These are phyloP conservation scores for Peronospora tabacina DNA, from an alignment of 352 stramenopile genomes.

Conservation along the genomic window DNA sequence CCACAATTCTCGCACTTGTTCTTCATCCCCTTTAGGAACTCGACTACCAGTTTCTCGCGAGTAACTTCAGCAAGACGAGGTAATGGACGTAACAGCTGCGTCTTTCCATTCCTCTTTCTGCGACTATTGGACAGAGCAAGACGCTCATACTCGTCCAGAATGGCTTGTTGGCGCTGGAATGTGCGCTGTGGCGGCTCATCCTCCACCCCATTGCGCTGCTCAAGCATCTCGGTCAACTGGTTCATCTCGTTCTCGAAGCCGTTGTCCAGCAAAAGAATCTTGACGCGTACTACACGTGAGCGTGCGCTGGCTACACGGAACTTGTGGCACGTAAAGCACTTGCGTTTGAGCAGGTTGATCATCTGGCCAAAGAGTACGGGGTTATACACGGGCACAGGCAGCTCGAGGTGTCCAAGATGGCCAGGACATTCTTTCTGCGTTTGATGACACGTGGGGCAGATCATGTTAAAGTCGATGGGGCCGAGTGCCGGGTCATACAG, in stretches of 20 bases:
- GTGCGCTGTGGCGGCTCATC: slow-evolving; percentile 65
- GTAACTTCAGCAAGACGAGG: slow-evolving; percentile 61
- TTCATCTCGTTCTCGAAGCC: slow-evolving; percentile 79
- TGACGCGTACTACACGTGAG: slow-evolving; percentile 80
- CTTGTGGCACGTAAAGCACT: slow-evolving; percentile 98
- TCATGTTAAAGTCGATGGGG: slow-evolving; percentile 84
- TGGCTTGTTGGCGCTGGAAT: slow-evolving; percentile 74
- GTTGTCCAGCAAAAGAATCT: slow-evolving; percentile 89
- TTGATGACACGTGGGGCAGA: slow-evolving; percentile 95
- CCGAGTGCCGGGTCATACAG: slow-evolving; percentile 96
- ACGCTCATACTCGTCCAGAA: slow-evolving; percentile 86
- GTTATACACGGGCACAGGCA: slow-evolving; percentile 97
- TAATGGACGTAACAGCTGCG: slow-evolving; percentile 34
- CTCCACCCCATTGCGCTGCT: slow-evolving; percentile 83
- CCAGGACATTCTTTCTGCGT: slow-evolving; percentile 94
- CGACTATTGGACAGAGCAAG: slow-evolving; percentile 55
- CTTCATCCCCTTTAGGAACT: slow-evolving; percentile 90
- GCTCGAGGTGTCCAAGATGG: slow-evolving; percentile 98
- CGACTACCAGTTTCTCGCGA: slow-evolving; percentile 68
- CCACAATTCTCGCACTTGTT: slow-evolving; percentile 96
- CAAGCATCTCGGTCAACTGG: slow-evolving; percentile 67
- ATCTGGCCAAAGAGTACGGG: slow-evolving; percentile 94
- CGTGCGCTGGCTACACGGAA: slow-evolving; percentile 78
- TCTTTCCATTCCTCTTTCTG: slow-evolving; percentile 22
- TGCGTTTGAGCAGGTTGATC: slow-evolving; percentile 93